These are phyloP conservation scores for Colletotrichum caudatum DNA, from an alignment of 2,329 filamentous ascomycete genomes.

Conservation along the genomic window DNA sequence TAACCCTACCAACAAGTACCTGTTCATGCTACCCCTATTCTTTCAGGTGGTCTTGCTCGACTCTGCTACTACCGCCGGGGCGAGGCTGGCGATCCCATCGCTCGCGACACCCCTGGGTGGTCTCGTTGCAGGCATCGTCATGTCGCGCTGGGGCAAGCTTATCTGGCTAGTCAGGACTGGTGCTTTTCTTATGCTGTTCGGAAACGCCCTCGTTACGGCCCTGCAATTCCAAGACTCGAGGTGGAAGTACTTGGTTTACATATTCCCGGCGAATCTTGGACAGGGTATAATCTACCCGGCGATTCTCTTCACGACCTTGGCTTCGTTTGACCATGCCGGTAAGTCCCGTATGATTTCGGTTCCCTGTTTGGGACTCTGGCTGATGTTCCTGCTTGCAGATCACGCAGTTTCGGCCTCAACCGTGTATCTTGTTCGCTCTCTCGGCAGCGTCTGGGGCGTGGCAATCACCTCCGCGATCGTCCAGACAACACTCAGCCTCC, in stretches of 20 bases:
- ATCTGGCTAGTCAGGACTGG: constrained; percentile 65
- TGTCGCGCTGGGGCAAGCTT: constrained; percentile 67
- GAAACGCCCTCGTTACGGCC: constrained; percentile 64
- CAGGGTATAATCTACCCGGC: constrained; percentile 70
- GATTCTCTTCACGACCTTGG: constrained; percentile 71
- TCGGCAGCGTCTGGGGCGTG: constrained; percentile 74
- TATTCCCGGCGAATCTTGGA: constrained; percentile 69
- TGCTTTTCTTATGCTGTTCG: constrained; percentile 63
- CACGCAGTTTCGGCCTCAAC: constrained; percentile 73
- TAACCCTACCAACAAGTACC: constrained; percentile 55
- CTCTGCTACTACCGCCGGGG: constrained; percentile 72
- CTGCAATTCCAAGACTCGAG: constrained; percentile 62
- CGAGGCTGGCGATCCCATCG: constrained; percentile 73
- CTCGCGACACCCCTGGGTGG: constrained; percentile 69
- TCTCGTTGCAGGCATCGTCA: constrained; percentile 67
- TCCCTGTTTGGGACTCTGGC: constrained; percentile 5
- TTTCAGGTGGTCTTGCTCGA: constrained; percentile 76
- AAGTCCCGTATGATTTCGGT: constrained; percentile 42
- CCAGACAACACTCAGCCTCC: constrained; percentile 69
- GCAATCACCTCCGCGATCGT: constrained; percentile 72
- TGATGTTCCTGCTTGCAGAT: constrained; percentile 54
- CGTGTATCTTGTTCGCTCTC: constrained; percentile 72
- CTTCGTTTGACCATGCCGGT: constrained; percentile 72
- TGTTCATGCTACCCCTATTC: constrained; percentile 78
- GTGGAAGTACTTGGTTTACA: constrained; percentile 68